phyloP scores from a whole-genome alignment of 495 filamentous ascomycete genomes.

The Xylaria bambusicola region DNA sequence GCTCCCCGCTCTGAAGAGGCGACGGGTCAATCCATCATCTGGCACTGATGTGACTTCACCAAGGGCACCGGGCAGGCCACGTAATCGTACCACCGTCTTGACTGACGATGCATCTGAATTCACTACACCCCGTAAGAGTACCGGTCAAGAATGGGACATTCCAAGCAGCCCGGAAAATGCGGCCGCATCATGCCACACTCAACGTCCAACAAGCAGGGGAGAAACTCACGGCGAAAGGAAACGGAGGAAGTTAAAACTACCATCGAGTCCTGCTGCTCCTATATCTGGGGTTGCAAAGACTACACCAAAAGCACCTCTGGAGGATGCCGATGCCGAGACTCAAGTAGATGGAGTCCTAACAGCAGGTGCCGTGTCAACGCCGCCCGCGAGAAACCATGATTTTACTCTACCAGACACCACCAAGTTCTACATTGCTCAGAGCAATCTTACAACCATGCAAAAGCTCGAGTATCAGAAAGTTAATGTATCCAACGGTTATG shows the following conservation, averaged over 20 bases:
- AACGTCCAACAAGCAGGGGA: conserved; percentile 16
- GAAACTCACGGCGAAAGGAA: conserved; percentile 24
- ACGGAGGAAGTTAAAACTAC: conserved; percentile 12
- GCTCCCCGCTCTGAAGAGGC: conserved; percentile 23
- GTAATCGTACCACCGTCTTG: conserved; percentile 18
- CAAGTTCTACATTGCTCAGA: conserved; percentile 32
- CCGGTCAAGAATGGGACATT: conserved; percentile 30
- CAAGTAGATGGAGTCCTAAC: not conserved
- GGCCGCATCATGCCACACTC: not conserved
- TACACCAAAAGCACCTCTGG: not conserved
- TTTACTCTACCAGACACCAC: conserved; percentile 14
- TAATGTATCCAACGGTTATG: conserved; percentile 22
- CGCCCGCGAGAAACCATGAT: conserved; percentile 20
- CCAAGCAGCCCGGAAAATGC: conserved; percentile 29
- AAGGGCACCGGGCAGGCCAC: conserved; percentile 14
- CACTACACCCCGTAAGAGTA: conserved; percentile 29
- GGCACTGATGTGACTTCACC: conserved; percentile 31
- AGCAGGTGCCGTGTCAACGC: conserved; percentile 4
- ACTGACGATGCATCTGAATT: conserved; percentile 22
- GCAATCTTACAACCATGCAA: conserved; percentile 35
- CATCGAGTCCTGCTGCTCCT: conserved; percentile 12
- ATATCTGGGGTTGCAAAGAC: conserved; percentile 15
- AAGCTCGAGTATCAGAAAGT: conserved; percentile 34
- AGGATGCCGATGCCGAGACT: not conserved
- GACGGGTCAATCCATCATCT: conserved; percentile 24